These are phyloP conservation scores for Colletotrichum truncatum DNA, from an alignment of 2,329 filamentous ascomycete species.

Conservation along the genomic window DNA sequence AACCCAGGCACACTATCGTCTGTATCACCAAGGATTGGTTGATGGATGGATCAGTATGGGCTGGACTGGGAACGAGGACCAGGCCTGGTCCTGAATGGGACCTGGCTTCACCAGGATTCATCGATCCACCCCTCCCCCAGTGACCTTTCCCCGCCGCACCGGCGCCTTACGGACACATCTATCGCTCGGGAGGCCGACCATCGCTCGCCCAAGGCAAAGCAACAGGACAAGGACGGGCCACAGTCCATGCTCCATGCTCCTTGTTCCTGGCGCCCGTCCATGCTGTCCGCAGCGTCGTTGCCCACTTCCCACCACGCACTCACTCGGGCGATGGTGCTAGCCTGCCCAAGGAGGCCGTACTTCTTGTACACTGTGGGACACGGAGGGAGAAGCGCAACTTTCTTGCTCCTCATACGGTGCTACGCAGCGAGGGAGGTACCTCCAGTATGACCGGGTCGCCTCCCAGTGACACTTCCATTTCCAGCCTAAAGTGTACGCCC, in stretches of 20 bases:
- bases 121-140: conserved; percentile 23
- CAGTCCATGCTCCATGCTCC: conserved; percentile 28
- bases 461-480: neutral
- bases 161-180: conserved; percentile 23
- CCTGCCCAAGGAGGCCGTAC: neutral
- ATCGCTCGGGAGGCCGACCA: conserved; percentile 30
- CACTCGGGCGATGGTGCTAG: conserved; percentile 2
- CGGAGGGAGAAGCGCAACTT: neutral
- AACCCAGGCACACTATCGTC: conserved; percentile 15
- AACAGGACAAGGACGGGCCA: conserved; percentile 21
- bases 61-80: conserved; percentile 12
- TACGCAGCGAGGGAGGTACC: neutral
- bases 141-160: conserved; percentile 28
- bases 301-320: conserved; percentile 20
- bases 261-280: conserved; percentile 28
- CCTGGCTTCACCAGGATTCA: conserved; percentile 1
- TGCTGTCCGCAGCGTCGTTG: conserved; percentile 8
- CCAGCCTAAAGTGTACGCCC: neutral
- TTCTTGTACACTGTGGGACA: conserved; percentile 20
- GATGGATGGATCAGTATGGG: conserved; percentile 9
- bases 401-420: neutral
- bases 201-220: conserved; percentile 10
- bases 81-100: conserved; percentile 8
- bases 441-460: neutral
- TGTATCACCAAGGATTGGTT: conserved; percentile 11